Evolutionary conservation across 2,329 filamentous ascomycete species (phyloP), one percentile per base, ranked within the genome.

Genomic region (Hypoxylon sp.): DNA sequence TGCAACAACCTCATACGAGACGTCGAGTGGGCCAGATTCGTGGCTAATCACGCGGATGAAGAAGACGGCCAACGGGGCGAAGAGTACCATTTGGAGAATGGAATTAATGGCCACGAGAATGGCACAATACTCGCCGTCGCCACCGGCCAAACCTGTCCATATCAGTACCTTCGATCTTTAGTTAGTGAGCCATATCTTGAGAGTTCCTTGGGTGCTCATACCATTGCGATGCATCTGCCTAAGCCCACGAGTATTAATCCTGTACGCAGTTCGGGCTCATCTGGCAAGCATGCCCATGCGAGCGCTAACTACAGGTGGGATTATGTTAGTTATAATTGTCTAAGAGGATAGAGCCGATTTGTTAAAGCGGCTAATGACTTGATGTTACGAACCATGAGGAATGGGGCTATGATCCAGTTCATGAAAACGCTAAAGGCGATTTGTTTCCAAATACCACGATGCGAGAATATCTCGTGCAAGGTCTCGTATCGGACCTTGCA

Each of bases 191-290:
- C 10, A 40, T 3, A 6, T 53, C 35, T 30, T 10, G 7, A 13
- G 11, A 22, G 13, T 11, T 35, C 25, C 27, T 20, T 22, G 22
- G 50, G 46, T 44, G 72, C 80, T 66, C 56, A 35, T 77, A 91
- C 93, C 94, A 97, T 97, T 33, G 93, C 94, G 69, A 97, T 97
- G 74, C 94, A 97, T 58, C 94, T 84, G 4, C 92, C 94, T 1
- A 97, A 82, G 0, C 94, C 94, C 0, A 97, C 94, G 5, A 97
- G 87, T 40, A 96, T 93, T 2, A 96, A 82, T 0, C 93, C 93
- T 44, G 89, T 86, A 1, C 89, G 84, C 10, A 91, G 82, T 5
- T 81, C 85, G 7, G 78, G 78, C 68, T 88, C 82, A 71, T 91
- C 89, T 0, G 88, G 89, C 3, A 91, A 82, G 57, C 90, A 90